A percentile compares a stretch with the other conserved stretches of the same genome.
These are phyloP conservation scores for Adansonia digitata DNA, from an alignment of 345 rosid species.

Conservation along the genomic window DNA sequence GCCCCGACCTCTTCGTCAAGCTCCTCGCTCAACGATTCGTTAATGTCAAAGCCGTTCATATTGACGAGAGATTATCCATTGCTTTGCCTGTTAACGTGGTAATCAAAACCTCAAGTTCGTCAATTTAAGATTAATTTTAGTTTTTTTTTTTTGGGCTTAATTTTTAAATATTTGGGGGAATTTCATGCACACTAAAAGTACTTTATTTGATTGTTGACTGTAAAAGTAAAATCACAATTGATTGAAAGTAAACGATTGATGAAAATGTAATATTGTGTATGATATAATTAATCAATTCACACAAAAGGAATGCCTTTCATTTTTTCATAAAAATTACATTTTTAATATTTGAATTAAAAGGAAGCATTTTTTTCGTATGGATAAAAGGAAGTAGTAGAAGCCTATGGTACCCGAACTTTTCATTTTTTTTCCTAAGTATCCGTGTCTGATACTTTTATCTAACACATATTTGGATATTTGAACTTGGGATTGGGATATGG, in stretches of 20 bases:
- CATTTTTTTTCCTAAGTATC: too few relatives aligned
- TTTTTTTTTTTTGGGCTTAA: background rate
- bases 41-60: constrained; percentile 47
- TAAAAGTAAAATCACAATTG: too few relatives aligned
- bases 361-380: too few relatives aligned
- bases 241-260: too few relatives aligned
- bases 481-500: too few relatives aligned
- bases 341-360: too few relatives aligned
- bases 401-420: too few relatives aligned
- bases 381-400: too few relatives aligned
- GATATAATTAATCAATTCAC: too few relatives aligned
- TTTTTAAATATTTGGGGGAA: background rate
- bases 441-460: too few relatives aligned
- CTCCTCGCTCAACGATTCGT: constrained; percentile 72
- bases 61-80: constrained; percentile 72
- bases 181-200: background rate
- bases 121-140: background rate
- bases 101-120: constrained; percentile 7
- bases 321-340: background rate
- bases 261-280: background rate
- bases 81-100: constrained; percentile 40
- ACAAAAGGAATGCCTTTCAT: background rate
- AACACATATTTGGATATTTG: too few relatives aligned
- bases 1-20: constrained; percentile 54
- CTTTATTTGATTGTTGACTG: background rate